These are phyloP conservation scores for Lepiota venenata DNA, from an alignment of 768 basidiomycete genomes.

Conservation along the genomic window DNA sequence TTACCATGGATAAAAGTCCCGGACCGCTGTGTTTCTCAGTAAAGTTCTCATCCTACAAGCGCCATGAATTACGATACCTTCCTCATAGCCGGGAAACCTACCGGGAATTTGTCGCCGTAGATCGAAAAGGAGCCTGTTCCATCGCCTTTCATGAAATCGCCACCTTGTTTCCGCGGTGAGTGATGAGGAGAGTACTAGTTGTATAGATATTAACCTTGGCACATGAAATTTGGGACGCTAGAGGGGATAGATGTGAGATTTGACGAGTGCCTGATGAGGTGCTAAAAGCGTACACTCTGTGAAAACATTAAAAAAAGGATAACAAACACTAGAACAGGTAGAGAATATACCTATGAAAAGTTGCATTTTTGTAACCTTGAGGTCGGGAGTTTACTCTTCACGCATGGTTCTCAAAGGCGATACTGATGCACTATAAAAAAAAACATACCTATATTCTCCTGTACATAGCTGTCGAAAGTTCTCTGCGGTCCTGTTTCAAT, in stretches of 20 bases:
- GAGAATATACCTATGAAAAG: slow-evolving; percentile 77
- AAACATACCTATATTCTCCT: slow-evolving; percentile 83
- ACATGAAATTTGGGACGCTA: slow-evolving; percentile 94
- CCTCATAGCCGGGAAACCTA: slow-evolving; percentile 29
- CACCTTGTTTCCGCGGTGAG: slow-evolving; percentile 45
- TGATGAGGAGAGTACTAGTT: background rate
- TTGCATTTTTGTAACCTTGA: slow-evolving; percentile 89
- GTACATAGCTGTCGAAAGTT: slow-evolving; percentile 98
- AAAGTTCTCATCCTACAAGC: slow-evolving; percentile 90
- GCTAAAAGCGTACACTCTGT: slow-evolving; percentile 62
- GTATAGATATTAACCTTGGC: slow-evolving; percentile 60
- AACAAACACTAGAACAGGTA: background rate
- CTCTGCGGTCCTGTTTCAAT: slow-evolving; percentile 76
- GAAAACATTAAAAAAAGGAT: slow-evolving; percentile 13
- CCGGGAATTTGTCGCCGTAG: slow-evolving; percentile 92
- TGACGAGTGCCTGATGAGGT: background rate
- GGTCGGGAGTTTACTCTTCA: slow-evolving; percentile 72
- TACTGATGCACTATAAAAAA: background rate
- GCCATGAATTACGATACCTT: background rate
- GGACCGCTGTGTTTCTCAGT: slow-evolving; percentile 83
- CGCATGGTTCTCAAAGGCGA: slow-evolving; percentile 10
- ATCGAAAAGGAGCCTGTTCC: slow-evolving; percentile 97
- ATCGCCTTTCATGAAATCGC: slow-evolving; percentile 92
- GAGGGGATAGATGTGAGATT: slow-evolving; percentile 13
- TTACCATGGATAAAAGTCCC: slow-evolving; percentile 89